phyloP scores from a whole-genome alignment of 306 rosid genomes.

The Vigna reflexopilosa region DNA sequence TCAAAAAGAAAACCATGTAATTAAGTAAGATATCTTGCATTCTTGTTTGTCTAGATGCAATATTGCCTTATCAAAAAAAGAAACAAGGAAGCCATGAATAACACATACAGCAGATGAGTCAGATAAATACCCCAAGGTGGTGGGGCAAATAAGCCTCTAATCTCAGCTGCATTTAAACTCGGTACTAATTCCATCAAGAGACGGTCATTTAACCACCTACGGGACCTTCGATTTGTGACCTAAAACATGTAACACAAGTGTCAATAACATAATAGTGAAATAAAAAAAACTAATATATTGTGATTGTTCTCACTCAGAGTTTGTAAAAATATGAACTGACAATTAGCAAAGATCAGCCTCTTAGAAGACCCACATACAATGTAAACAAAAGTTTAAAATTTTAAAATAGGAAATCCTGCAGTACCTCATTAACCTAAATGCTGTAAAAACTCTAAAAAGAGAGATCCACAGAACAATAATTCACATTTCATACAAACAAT shows the following conservation, averaged over 20 bases:
- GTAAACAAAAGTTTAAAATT: background rate
- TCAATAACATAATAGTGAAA: slow-evolving; percentile 10
- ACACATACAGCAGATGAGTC: slow-evolving; percentile 19
- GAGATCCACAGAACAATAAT: background rate
- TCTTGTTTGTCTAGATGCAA: slow-evolving; percentile 23
- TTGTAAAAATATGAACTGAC: background rate
- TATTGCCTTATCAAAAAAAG: slow-evolving; percentile 4
- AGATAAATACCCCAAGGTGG: slow-evolving; percentile 82
- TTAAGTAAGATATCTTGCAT: slow-evolving; percentile 14
- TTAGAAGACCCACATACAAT: background rate
- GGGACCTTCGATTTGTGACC: slow-evolving; percentile 86
- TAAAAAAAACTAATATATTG: background rate
- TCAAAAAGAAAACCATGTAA: slow-evolving; percentile 15
- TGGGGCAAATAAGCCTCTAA: slow-evolving; percentile 95
- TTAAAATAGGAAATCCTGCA: background rate
- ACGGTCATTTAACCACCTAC: slow-evolving; percentile 93
- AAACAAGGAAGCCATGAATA: slow-evolving; percentile 3
- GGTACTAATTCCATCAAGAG: slow-evolving; percentile 93
- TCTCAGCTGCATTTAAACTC: slow-evolving; percentile 84
- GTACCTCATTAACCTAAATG: background rate
- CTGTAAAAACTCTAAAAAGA: background rate
- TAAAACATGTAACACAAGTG: slow-evolving; percentile 38
- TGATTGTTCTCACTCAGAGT: background rate
- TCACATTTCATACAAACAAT: background rate
- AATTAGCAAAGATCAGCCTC: slow-evolving; percentile 13